Conservation (phyloP, 2,329 filamentous ascomycete species). For the Talaromyces amestolkiae region DNA sequence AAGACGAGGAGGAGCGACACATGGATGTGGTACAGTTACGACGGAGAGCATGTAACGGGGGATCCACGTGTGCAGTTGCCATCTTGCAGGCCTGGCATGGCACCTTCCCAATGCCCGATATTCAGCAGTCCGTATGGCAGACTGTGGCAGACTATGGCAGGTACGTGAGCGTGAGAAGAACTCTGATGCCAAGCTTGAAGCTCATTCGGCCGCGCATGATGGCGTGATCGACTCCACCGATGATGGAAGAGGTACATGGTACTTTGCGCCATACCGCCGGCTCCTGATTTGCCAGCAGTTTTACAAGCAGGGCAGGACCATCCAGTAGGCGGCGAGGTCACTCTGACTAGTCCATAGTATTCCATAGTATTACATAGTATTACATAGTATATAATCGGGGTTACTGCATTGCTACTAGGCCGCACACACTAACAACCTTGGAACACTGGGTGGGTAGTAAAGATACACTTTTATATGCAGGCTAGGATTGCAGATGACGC, state of each 20-base stretch:
- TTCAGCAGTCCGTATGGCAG: not conserved
- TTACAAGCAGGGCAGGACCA: not conserved
- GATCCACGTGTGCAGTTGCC: slow-evolving; percentile 1
- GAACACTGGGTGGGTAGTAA: not conserved
- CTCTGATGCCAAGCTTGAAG: slow-evolving; percentile 10
- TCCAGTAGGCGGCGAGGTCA: not conserved
- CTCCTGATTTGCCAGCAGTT: not conserved
- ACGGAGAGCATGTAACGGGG: not conserved
- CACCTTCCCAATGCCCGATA: not conserved
- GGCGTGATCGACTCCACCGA: slow-evolving; percentile 20
- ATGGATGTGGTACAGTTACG: not conserved
- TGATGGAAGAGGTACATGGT: slow-evolving; percentile 13
- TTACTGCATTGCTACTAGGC: not conserved
- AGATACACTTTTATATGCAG: not conserved
- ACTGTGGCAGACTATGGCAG: not conserved
- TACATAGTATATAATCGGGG: not conserved
- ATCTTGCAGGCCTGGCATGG: not conserved
- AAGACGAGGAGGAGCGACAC: not conserved
- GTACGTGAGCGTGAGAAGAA: not conserved
- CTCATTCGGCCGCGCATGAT: slow-evolving; percentile 7
- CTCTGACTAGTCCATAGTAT: not conserved
- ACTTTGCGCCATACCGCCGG: not conserved
- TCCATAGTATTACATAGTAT: too few relatives aligned
- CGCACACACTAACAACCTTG: not conserved
- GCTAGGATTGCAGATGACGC: not conserved